A percentile compares a stretch with the other conserved stretches of the same genome.
phyloP scores from a whole-genome alignment of 2,329 filamentous ascomycete species.

The Ceratocystis harringtonii region DNA sequence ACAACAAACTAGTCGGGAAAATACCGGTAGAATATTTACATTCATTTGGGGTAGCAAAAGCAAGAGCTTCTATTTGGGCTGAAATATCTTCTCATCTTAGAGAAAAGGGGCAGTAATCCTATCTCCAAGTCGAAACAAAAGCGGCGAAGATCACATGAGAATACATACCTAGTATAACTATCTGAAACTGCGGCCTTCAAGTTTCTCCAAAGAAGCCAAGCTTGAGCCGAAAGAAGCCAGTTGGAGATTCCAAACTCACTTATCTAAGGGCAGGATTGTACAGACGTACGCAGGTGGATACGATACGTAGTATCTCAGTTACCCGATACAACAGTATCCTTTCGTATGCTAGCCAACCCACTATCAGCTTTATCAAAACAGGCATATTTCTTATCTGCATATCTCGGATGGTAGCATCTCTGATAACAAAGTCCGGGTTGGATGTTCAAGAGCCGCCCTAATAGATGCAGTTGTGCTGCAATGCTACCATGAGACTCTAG shows the following conservation, averaged over 20 bases:
- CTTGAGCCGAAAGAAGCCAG: not conserved
- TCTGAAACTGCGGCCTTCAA: not conserved
- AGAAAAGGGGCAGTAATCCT: not conserved
- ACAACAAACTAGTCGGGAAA: not conserved
- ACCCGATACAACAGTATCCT: too few species aligned
- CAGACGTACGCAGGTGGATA: too few species aligned
- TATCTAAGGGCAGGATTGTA: too few species aligned
- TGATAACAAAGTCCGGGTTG: too few species aligned
- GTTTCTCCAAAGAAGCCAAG: not conserved
- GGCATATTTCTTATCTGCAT: too few species aligned
- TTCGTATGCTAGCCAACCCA: too few species aligned
- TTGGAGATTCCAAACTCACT: not conserved
- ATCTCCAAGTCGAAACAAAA: not conserved
- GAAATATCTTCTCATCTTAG: not conserved
- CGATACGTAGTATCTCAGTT: too few species aligned
- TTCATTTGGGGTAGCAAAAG: not conserved
- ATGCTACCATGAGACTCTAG: too few species aligned
- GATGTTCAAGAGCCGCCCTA: too few species aligned
- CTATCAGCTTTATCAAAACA: too few species aligned
- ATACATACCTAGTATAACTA: not conserved
- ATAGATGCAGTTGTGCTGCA: too few species aligned
- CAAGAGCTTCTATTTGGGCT: not conserved
- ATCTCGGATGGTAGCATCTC: too few species aligned
- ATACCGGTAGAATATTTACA: not conserved
- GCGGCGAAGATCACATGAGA: not conserved